Evolutionary conservation across 2,329 filamentous ascomycete genomes (phyloP).

Genomic region (Trichoderma gracile): DNA sequence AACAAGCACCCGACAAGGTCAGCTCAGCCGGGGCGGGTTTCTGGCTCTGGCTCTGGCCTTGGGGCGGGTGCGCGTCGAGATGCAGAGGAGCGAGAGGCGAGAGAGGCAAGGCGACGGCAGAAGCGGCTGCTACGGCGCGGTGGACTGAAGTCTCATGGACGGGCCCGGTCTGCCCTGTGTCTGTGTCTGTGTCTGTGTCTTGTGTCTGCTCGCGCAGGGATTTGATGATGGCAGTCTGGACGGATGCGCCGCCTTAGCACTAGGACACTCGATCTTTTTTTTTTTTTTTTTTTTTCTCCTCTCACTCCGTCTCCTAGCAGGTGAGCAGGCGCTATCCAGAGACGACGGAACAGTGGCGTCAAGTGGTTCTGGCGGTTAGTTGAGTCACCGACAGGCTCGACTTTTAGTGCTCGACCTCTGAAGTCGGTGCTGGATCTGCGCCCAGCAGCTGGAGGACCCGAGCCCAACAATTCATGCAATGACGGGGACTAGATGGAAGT

Average conservation of each 20-base stretch:
- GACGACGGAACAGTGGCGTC: conserved; percentile 4
- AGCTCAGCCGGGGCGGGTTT: neutral
- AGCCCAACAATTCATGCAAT: too few relatives aligned
- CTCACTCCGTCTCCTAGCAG: too few relatives aligned
- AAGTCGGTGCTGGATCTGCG: too few relatives aligned
- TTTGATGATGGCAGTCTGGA: neutral
- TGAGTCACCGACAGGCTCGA: conserved; percentile 4
- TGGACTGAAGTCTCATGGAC: conserved; percentile 11
- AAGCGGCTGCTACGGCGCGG: conserved; percentile 5
- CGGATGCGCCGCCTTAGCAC: conserved; percentile 19
- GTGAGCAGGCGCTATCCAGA: conserved; percentile 18
- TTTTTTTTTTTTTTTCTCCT: neutral
- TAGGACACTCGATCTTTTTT: conserved; percentile 13
- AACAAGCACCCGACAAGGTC: conserved; percentile 17
- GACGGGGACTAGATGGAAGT: too few relatives aligned
- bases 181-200: too few relatives aligned
- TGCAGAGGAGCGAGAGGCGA: too few relatives aligned
- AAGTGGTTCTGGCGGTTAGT: conserved; percentile 4
- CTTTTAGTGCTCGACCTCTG: too few relatives aligned
- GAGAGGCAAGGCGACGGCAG: too few relatives aligned
- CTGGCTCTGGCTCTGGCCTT: too few relatives aligned
- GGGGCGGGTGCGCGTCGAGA: conserved; percentile 24
- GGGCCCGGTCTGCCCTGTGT: too few relatives aligned
- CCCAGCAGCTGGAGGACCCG: too few relatives aligned
- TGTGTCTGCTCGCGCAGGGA: conserved; percentile 23